Percentiles rank a stretch among this genome's conserved stretches.
Evolutionary conservation across 2,329 filamentous ascomycete species (phyloP).

Genomic region (Dothideomycetes sp.): DNA sequence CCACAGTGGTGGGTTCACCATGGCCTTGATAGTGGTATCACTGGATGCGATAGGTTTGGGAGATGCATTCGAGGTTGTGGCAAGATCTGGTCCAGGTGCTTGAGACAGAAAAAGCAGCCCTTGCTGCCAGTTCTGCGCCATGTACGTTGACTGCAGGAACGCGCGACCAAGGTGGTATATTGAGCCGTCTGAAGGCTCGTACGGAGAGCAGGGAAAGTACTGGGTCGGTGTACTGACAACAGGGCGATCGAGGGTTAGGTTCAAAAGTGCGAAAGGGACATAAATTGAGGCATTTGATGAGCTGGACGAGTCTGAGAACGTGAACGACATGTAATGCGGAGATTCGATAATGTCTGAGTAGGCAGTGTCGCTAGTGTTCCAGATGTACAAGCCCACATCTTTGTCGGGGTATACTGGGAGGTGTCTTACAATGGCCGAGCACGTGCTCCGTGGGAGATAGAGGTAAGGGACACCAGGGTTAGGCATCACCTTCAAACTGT

Average conservation of each 20-base stretch:
- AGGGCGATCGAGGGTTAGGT: conserved; percentile 1
- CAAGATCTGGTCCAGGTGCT: conserved; percentile 1
- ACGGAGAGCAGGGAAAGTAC: conserved; percentile 4
- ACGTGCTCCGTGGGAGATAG: background rate
- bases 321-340: background rate
- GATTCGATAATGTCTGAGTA: background rate
- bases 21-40: background rate
- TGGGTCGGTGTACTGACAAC: background rate
- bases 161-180: conserved; percentile 4
- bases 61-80: background rate
- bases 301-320: background rate
- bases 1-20: conserved; percentile 1
- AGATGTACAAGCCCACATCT: background rate
- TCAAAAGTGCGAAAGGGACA: conserved; percentile 1
- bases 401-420: conserved; percentile 2
- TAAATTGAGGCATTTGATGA: background rate
- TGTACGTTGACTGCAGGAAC: conserved; percentile 3
- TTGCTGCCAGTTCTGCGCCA: conserved; percentile 5
- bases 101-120: conserved; percentile 1
- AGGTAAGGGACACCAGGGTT: conserved; percentile 5
- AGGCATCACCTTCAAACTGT: background rate
- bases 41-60: background rate
- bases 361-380: background rate
- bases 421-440: background rate
- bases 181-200: background rate